Base-by-base conservation (phyloP, 441 rosid species). In the Syzygium malaccense region DNA sequence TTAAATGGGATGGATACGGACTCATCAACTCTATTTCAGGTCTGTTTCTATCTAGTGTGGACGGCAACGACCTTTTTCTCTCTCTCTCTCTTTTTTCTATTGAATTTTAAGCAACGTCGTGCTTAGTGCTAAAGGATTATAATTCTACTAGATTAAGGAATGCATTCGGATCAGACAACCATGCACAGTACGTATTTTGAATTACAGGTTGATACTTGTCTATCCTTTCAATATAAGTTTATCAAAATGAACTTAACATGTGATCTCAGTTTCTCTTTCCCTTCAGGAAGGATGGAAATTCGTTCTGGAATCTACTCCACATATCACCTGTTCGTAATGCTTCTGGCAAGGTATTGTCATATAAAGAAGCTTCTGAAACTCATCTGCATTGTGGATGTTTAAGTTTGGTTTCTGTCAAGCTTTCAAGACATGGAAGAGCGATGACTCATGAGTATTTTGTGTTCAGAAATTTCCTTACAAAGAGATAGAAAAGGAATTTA, bases 161-260 rank as follows among this genome's bases (percentile, higher is more conserved):
- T 92, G 96, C 92, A 94, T 97, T 87, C 92, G 55, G 87, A 90
- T 90, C 55, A 96, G 95, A 86, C 93, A 91, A 95, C 90, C 97
- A 88, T 96, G 99, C 95, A 96, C 99, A 91, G 98, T 96, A 91
- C 96, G 96, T 91, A 94, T 97, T 91, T 93, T 97, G 92, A 95
- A 94, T 91, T 96, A 96, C 99, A 97, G 99, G 99, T 97, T 93
- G 92, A 93, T 90, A 88, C 95, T 93, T 91, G 71, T 87, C 92
- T 64, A 55, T 89, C 88, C 91, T 91, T 93, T 53, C 60, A 53
- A 64, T 78, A 41, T 57, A 64, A 48, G 79, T 90, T 53, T 55
- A 32, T 3, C 56, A 68, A 51, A 30, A 57, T 88, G 64, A 88
- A 55, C 85, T 87, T 93, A 84, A 91, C 80, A 88, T 88, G 86